phyloP scores from a whole-genome alignment of 1,284 basidiomycete species.

The Tylopilus sp. region DNA sequence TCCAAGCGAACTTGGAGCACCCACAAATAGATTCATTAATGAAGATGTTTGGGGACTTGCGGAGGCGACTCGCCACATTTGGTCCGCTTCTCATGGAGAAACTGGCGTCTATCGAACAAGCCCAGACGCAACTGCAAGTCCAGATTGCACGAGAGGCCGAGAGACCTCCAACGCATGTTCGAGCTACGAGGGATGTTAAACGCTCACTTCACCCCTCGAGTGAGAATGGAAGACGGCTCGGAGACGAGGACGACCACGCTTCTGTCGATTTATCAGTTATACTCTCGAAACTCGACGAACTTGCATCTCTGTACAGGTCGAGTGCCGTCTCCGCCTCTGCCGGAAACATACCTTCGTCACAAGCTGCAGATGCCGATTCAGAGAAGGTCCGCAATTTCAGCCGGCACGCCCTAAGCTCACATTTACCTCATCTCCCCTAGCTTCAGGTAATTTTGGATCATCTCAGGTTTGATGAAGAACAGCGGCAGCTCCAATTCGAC shows the following conservation, averaged over 20 bases:
- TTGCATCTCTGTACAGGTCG: conserved; percentile 23
- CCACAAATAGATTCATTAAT: conserved; percentile 21
- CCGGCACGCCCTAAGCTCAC: neutral
- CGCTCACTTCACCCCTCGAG: neutral
- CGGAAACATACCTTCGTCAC: conserved; percentile 3
- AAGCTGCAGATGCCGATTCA: conserved; percentile 8
- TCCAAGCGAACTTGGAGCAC: conserved; percentile 15
- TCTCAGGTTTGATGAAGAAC: conserved; percentile 46
- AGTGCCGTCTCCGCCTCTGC: neutral
- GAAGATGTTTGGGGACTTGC: conserved; percentile 28
- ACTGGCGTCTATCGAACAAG: conserved; percentile 27
- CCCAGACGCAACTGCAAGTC: conserved; percentile 19
- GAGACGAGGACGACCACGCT: neutral
- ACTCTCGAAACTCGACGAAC: conserved; percentile 32
- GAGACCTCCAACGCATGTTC: neutral
- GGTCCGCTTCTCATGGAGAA: conserved; percentile 29
- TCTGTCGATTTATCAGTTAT: conserved; percentile 24
- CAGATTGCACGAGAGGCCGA: conserved; percentile 10
- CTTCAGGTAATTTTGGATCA: conserved; percentile 46
- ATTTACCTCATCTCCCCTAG: conserved; percentile 26
- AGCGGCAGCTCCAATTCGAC: conserved; percentile 48
- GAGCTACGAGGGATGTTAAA: conserved; percentile 6
- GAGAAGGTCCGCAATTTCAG: conserved; percentile 24
- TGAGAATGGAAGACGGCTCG: neutral
- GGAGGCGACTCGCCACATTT: conserved; percentile 16